A percentile compares a stretch with the other conserved stretches of the same genome.
These are phyloP conservation scores for Stylosanthes scabra DNA, from an alignment of 331 rosid species.

Conservation along the genomic window DNA sequence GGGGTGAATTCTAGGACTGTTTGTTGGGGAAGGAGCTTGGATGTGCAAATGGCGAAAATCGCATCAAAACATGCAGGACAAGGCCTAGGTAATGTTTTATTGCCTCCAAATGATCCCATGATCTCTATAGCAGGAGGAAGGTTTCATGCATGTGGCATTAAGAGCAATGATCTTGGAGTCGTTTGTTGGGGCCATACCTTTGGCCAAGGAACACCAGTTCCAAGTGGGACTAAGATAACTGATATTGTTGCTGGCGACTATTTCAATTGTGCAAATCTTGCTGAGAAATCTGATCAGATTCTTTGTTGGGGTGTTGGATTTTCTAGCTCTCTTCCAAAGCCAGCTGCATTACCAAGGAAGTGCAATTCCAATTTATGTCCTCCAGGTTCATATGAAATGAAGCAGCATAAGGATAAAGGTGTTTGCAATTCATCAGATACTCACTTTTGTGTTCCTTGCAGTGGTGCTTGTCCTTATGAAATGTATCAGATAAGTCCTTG, in stretches of 20 bases:
- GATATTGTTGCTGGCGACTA: conserved; percentile 92
- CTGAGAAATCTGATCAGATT: conserved; percentile 68
- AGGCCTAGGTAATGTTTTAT: conserved; percentile 56
- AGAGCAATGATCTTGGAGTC: conserved; percentile 71
- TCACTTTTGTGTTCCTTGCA: conserved; percentile 77
- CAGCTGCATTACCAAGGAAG: conserved; percentile 63
- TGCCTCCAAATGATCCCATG: conserved; percentile 77
- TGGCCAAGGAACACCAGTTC: conserved; percentile 64
- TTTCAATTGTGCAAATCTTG: conserved; percentile 85
- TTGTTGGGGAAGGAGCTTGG: conserved; percentile 95
- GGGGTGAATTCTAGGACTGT: conserved; percentile 59
- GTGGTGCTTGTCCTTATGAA: conserved; percentile 66
- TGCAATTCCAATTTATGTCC: conserved; percentile 74
- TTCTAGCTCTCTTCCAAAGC: conserved; percentile 76
- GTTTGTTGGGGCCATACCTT: conserved; percentile 83
- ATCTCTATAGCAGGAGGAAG: conserved; percentile 84
- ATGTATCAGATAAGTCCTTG: conserved; percentile 72
- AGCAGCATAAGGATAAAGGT: conserved; percentile 35
- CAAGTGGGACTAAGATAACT: conserved; percentile 58
- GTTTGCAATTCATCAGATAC: conserved; percentile 61
- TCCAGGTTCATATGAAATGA: conserved; percentile 67
- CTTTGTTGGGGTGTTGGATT: conserved; percentile 92
- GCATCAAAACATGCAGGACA: conserved; percentile 52
- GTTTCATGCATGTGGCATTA: conserved; percentile 94
- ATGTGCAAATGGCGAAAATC: conserved; percentile 62